These are phyloP conservation scores for Phytopythium kandeliae DNA, from an alignment of 352 stramenopile species.

Conservation along the genomic window DNA sequence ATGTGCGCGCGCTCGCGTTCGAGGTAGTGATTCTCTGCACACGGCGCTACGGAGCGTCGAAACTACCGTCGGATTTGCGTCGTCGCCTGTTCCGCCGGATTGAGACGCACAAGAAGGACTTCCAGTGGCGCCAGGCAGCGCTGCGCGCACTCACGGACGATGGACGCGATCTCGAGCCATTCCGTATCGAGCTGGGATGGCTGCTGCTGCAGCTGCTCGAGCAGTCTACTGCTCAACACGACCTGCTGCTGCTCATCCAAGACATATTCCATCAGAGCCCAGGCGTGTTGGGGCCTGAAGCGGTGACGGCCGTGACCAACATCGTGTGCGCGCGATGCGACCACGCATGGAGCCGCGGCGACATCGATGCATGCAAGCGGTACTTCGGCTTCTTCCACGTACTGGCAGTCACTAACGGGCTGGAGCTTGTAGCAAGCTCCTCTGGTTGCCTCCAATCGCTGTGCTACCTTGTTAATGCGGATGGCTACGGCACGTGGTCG, in stretches of 20 bases:
- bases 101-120: conserved; percentile 50
- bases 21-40: conserved; percentile 69
- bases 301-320: conserved; percentile 63
- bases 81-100: conserved; percentile 54
- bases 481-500: conserved; percentile 77
- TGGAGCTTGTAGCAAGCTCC: conserved; percentile 55
- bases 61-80: conserved; percentile 34
- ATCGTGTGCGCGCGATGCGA: conserved; percentile 64
- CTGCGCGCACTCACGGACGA: conserved; percentile 62
- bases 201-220: conserved; percentile 69
- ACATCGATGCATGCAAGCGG: conserved; percentile 65
- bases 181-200: conserved; percentile 66
- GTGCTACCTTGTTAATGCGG: conserved; percentile 80
- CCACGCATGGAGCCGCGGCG: conserved; percentile 60
- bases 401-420: conserved; percentile 38
- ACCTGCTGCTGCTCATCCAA: conserved; percentile 71
- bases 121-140: conserved; percentile 52
- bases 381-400: conserved; percentile 78
- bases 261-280: conserved; percentile 61
- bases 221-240: conserved; percentile 74
- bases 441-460: conserved; percentile 63
- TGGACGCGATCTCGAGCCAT: conserved; percentile 58
- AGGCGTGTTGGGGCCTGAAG: conserved; percentile 46
- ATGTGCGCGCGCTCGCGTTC: conserved; percentile 67
- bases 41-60: conserved; percentile 38